Evolutionary conservation across 768 basidiomycete genomes (phyloP).

Genomic region (Leccinum subtestaceum): DNA sequence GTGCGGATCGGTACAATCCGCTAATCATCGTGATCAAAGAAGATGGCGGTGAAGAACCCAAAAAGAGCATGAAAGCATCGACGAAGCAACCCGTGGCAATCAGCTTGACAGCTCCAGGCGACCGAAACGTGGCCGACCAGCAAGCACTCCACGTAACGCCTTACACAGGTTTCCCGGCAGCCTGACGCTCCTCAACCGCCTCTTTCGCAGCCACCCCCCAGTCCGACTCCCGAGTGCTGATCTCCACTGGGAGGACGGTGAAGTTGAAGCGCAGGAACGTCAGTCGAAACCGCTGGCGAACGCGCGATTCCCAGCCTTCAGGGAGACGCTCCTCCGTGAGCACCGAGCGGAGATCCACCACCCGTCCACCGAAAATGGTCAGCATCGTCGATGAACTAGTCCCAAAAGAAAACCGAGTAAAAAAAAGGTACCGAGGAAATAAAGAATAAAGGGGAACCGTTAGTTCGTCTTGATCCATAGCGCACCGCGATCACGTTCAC

Average conservation of each 20-base stretch:
- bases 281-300: conserved; percentile 53
- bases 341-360: conserved; percentile 51
- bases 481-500: conserved; percentile 50
- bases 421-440: background rate
- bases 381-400: conserved; percentile 64
- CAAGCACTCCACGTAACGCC: background rate
- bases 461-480: background rate
- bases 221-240: conserved; percentile 19
- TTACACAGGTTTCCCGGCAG: background rate
- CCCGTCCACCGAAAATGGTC: conserved; percentile 63
- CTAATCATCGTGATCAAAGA: background rate
- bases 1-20: background rate
- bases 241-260: conserved; percentile 26
- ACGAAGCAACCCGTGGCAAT: background rate
- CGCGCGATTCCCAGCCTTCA: conserved; percentile 66
- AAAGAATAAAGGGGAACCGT: background rate
- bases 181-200: background rate
- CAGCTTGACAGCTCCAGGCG: background rate
- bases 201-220: conserved; percentile 15
- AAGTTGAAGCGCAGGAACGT: conserved; percentile 58
- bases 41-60: background rate
- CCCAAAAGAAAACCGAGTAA: background rate
- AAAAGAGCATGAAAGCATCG: background rate
- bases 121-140: background rate
- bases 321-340: conserved; percentile 69